Percentiles rank a stretch among this genome's conserved stretches.
Evolutionary conservation across 108 stramenopile species (phyloP).

Genomic region (Asterionellopsis glacialis): DNA sequence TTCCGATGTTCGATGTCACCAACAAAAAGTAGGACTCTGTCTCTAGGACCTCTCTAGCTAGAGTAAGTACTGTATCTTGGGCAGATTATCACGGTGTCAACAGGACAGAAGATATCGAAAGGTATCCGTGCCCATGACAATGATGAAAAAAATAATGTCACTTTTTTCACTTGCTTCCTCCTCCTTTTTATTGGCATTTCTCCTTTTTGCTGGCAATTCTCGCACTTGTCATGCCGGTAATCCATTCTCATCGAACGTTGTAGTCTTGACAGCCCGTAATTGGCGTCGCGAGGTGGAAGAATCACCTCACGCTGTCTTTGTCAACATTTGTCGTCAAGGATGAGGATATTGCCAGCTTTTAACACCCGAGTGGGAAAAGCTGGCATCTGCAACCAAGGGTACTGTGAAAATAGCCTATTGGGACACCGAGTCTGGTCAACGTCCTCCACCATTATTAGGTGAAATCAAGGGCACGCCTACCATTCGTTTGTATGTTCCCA

Average conservation of each 20-base stretch:
- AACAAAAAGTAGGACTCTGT: no score
- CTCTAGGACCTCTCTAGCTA: no score
- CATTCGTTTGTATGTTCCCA: constrained; percentile 53
- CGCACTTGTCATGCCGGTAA: not conserved
- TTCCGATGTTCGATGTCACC: no score
- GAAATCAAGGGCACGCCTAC: constrained; percentile 62
- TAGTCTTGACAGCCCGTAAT: constrained; percentile 45
- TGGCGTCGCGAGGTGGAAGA: constrained; percentile 58
- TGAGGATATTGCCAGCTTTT: constrained; percentile 78
- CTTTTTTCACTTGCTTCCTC: no score
- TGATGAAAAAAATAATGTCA: no score
- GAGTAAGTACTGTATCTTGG: no score
- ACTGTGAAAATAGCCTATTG: constrained; percentile 63
- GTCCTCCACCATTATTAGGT: constrained; percentile 45
- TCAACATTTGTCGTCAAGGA: constrained; percentile 64
- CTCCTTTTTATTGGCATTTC: no score
- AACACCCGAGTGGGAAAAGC: constrained; percentile 65
- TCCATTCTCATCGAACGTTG: constrained; percentile 55
- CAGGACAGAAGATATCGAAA: no score
- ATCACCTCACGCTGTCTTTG: constrained; percentile 49
- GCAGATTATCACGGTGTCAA: no score
- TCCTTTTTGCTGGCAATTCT: no score
- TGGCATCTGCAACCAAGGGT: constrained; percentile 46
- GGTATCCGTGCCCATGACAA: no score
- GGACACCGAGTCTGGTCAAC: constrained; percentile 52